A percentile compares a stretch with the other conserved stretches of the same genome.
Evolutionary conservation across 345 rosid genomes (phyloP).

Genomic region (Sisymbrium altissimum): DNA sequence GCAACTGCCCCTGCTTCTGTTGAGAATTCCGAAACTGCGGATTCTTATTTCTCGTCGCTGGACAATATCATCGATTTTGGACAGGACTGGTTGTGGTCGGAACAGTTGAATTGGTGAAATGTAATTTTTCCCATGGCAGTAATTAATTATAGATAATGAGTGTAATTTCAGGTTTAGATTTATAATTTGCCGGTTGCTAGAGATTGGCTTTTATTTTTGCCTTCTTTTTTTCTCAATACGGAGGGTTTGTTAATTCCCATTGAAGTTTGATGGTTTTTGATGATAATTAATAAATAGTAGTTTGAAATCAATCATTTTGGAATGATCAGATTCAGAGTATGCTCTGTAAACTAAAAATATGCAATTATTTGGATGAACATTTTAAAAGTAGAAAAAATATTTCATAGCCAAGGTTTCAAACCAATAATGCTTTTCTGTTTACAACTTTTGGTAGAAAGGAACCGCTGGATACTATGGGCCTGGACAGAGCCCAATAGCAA

Average conservation of each 20-base stretch:
- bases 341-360: too few relatives aligned
- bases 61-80: conserved; percentile 39
- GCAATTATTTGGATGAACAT: too few relatives aligned
- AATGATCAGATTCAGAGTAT: too few relatives aligned
- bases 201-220: conserved; percentile 8
- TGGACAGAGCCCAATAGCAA: conserved; percentile 7
- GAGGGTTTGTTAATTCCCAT: background rate
- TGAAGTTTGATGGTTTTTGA: background rate
- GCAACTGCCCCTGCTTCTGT: conserved; percentile 27
- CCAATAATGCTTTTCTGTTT: too few relatives aligned
- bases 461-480: background rate
- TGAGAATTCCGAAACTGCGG: conserved; percentile 42
- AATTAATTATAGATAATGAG: background rate
- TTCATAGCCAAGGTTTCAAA: too few relatives aligned
- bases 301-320: background rate
- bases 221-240: background rate
- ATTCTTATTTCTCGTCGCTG: conserved; percentile 41
- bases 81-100: conserved; percentile 40
- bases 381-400: too few relatives aligned
- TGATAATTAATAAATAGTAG: conserved; percentile 7
- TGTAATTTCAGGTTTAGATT: background rate
- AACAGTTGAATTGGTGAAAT: background rate
- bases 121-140: background rate
- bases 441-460: too few relatives aligned
- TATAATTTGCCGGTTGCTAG: background rate